Evolutionary conservation across 352 stramenopile genomes (phyloP).

Genomic region (Pythium guiyangense): DNA sequence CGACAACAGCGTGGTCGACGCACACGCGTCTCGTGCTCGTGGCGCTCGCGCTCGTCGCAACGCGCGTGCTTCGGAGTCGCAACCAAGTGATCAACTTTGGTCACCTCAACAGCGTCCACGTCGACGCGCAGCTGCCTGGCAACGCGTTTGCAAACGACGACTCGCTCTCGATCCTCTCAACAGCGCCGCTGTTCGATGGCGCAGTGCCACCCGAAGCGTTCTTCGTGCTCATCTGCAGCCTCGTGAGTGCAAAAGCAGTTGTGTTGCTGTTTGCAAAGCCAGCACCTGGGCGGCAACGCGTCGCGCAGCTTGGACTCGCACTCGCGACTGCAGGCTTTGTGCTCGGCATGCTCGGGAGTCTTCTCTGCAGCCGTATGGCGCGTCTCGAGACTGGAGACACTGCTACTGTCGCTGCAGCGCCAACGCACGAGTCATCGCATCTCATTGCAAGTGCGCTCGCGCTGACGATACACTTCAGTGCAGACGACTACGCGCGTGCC

Average conservation of each 20-base stretch:
- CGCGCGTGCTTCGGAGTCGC: conserved; percentile 60
- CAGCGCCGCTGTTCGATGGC: conserved; percentile 34
- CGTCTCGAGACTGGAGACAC: conserved; percentile 3
- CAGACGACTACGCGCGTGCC: conserved; percentile 35
- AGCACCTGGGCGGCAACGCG: neutral
- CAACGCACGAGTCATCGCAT: no score
- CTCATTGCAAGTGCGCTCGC: neutral
- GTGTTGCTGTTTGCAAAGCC: neutral
- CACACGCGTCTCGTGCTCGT: conserved; percentile 13
- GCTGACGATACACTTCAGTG: conserved; percentile 8
- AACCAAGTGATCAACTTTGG: conserved; percentile 90
- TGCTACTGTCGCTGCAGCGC: no score
- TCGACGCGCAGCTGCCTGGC: conserved; percentile 39
- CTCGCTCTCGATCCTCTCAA: conserved; percentile 79
- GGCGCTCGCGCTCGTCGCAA: conserved; percentile 29
- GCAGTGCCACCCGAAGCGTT: conserved; percentile 21
- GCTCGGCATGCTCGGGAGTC: conserved; percentile 21
- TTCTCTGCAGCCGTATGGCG: conserved; percentile 13
- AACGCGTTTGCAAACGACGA: conserved; percentile 77
- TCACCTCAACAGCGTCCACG: conserved; percentile 51
- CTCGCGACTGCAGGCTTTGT: conserved; percentile 15
- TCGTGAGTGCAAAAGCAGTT: conserved; percentile 28
- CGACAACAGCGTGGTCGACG: neutral
- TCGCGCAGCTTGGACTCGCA: conserved; percentile 1
- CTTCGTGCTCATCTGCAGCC: conserved; percentile 28